Evolutionary conservation across 108 stramenopile genomes (phyloP), one percentile per base, ranked within the genome.

Genomic region (Cylindrotheca closterium): DNA sequence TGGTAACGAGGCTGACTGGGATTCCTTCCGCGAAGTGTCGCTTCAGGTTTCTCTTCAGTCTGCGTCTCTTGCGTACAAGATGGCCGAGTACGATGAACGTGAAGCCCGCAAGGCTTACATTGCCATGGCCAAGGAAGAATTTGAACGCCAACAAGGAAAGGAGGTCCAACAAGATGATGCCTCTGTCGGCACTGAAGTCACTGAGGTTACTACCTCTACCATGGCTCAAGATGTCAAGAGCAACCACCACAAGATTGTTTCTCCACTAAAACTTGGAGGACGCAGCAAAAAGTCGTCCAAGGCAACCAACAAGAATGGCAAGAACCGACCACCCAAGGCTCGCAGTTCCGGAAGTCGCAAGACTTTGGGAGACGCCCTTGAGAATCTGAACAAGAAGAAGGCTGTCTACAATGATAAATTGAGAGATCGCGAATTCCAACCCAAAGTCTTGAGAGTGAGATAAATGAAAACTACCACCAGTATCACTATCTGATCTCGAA

Each of bases 1-100:
- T 42, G 30, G 3, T 2, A 63, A 73, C 37, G 15, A 10, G 10
- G 7, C 15, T 7, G 71, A 73, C 30, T 58, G 23, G 15, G 63
- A 59, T 4, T 30, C 10, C 37, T 42, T 10, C 15, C 10, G 10
- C 15, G 15, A 15, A 10, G 37, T 42, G 15, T 42, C 37, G 7
- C 7, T 10, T 7, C 10, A 42, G 15, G 37, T 42, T 15, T 42
- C 37, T 7, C 10, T 10, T 10, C 10, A 42, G 15, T 42, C 37
- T 7, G 7, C 15, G 15, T 10, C 10, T 15, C 15, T 42, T 7
- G 37, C 37, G 37, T 15, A 10, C 10, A 42, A 42, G 15, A 42
- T 42, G 37, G 37, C 37, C 7, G 37, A 15, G 37, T 15, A 42
- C 15, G 37, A 42, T 42, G 10, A 15, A 15, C 37, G 37, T 42